Conservation (phyloP, 1,284 basidiomycete genomes). For the Tylopilus sp. region DNA sequence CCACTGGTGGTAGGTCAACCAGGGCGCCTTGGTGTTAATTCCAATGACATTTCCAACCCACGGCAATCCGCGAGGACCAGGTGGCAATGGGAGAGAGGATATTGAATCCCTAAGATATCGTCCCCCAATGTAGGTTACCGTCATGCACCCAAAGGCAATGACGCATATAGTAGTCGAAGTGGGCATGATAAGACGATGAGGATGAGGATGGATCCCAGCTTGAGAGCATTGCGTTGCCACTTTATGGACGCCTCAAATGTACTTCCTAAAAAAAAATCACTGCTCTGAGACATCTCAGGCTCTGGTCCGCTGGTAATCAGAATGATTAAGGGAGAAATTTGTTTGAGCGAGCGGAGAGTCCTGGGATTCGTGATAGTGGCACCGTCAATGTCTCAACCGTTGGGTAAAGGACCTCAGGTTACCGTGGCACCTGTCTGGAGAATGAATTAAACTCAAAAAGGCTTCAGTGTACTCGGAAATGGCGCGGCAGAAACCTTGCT, state of each 20-base stretch:
- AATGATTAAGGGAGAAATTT: too few relatives aligned
- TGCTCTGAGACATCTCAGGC: too few relatives aligned
- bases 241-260: not conserved
- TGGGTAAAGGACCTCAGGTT: too few relatives aligned
- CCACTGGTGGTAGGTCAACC: slow-evolving; percentile 32
- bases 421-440: too few relatives aligned
- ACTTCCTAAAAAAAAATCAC: not conserved
- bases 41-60: slow-evolving; percentile 19
- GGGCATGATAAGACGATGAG: not conserved
- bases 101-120: not conserved
- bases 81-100: not conserved
- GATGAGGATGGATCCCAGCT: not conserved
- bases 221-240: not conserved
- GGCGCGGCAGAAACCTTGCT: too few relatives aligned
- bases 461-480: too few relatives aligned
- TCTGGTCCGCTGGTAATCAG: too few relatives aligned
- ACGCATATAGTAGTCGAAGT: too few relatives aligned
- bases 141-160: not conserved
- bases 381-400: too few relatives aligned
- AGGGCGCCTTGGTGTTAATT: slow-evolving; percentile 21
- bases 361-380: too few relatives aligned
- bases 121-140: not conserved
- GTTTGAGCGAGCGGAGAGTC: too few relatives aligned
- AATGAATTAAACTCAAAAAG: too few relatives aligned
- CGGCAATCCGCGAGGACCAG: slow-evolving; percentile 9